Conservation (phyloP, 1,284 basidiomycete species). For the Cerioporus squamosus region DNA sequence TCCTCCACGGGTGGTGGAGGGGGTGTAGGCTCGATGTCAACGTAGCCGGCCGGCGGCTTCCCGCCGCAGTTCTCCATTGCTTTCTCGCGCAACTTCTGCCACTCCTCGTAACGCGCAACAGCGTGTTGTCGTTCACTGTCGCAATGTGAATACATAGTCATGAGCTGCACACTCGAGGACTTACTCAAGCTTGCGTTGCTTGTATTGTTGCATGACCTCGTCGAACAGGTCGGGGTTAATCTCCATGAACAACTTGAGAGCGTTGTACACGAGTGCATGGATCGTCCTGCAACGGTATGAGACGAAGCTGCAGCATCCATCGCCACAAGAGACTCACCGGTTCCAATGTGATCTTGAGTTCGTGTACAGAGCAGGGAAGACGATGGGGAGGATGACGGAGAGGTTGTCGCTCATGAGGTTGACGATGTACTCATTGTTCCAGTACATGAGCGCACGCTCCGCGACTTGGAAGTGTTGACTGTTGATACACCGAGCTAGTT, state of each 20-base stretch:
- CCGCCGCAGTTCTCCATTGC: conserved; percentile 74
- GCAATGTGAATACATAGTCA: not conserved
- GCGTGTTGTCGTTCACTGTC: conserved; percentile 84
- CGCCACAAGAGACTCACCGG: conserved; percentile 58
- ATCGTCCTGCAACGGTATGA: conserved; percentile 75
- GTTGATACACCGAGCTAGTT: conserved; percentile 97
- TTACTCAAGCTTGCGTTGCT: conserved; percentile 84
- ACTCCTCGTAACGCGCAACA: conserved; percentile 80
- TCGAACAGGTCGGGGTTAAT: conserved; percentile 98
- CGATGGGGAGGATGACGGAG: conserved; percentile 88
- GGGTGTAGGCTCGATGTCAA: conserved; percentile 65
- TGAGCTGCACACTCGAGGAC: conserved; percentile 36
- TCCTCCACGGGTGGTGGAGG: conserved; percentile 85
- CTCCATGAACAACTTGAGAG: conserved; percentile 98
- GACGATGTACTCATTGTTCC: conserved; percentile 99
- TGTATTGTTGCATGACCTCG: conserved; percentile 93
- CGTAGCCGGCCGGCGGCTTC: conserved; percentile 68
- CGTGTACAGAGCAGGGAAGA: conserved; percentile 97
- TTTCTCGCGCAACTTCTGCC: conserved; percentile 79
- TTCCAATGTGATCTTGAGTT: conserved; percentile 99
- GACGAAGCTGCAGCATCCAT: not conserved
- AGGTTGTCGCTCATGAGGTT: conserved; percentile 99
- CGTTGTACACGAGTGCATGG: conserved; percentile 99
- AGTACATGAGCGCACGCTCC: conserved; percentile 92
- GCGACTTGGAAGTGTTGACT: conserved; percentile 99